phyloP scores from a whole-genome alignment of 148 eudicot genomes.

The Nepenthes gracilis region DNA sequence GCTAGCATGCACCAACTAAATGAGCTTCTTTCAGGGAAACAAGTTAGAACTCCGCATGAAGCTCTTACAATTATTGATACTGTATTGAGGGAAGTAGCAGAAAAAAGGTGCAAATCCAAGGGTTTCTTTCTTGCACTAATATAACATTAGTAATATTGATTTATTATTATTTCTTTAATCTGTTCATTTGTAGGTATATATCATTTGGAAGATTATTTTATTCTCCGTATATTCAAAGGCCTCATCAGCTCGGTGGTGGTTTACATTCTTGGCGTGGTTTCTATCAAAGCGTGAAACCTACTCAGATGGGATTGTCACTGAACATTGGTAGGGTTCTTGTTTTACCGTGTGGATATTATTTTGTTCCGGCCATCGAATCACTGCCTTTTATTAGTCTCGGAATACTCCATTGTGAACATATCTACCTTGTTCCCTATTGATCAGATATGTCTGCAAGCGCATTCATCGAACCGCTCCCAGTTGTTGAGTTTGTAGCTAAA shows the following conservation, averaged over 20 bases:
- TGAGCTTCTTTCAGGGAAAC: constrained; percentile 56
- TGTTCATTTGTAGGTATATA: constrained; percentile 26
- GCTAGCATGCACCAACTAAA: constrained; percentile 43
- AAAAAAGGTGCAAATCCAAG: constrained; percentile 28
- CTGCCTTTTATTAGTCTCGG: not conserved
- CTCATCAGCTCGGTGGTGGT: constrained; percentile 70
- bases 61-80: constrained; percentile 54
- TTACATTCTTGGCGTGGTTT: constrained; percentile 79
- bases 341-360: too few relatives aligned
- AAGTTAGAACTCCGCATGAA: constrained; percentile 42
- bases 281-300: constrained; percentile 63
- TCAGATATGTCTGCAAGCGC: constrained; percentile 72
- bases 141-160: not conserved
- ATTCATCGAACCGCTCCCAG: constrained; percentile 71
- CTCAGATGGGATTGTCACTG: constrained; percentile 72
- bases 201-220: constrained; percentile 65
- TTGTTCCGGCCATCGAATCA: not conserved
- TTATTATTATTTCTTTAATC: not conserved
- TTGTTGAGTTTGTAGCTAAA: constrained; percentile 61
- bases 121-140: not conserved
- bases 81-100: constrained; percentile 55
- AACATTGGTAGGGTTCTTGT: constrained; percentile 40
- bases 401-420: not conserved
- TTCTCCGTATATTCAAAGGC: constrained; percentile 53
- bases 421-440: not conserved